Conservation (phyloP, 495 filamentous ascomycete species). For the Tuber indicum region DNA sequence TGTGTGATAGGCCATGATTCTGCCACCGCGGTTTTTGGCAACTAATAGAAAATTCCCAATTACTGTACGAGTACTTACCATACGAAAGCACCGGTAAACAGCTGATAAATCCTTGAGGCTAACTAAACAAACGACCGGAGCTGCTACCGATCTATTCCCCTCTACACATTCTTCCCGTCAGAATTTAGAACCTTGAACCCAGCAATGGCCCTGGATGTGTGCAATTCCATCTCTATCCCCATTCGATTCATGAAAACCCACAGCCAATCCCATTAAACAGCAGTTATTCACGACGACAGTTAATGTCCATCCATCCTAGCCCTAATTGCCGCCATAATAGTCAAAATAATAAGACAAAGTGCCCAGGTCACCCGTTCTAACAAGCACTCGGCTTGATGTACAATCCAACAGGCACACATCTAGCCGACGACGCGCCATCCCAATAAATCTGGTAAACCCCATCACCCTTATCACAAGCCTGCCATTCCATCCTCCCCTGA, state of each 20-base stretch:
- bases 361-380: background rate
- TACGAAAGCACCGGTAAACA: background rate
- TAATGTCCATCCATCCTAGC: background rate
- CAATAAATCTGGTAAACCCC: slow-evolving; percentile 30
- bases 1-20: background rate
- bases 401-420: slow-evolving; percentile 17
- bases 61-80: background rate
- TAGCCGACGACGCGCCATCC: slow-evolving; percentile 16
- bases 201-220: background rate
- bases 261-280: background rate
- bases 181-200: background rate
- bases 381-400: slow-evolving; percentile 13
- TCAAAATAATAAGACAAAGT: background rate
- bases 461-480: background rate
- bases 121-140: background rate
- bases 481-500: background rate
- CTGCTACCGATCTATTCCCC: background rate
- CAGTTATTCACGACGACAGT: background rate
- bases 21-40: background rate
- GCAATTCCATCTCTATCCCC: background rate
- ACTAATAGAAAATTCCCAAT: background rate
- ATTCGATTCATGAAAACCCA: background rate
- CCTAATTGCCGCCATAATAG: background rate
- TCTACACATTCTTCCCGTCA: background rate
- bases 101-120: background rate